Conservation (phyloP, 148 eudicot genomes). For the Rhododendron griersonianum region DNA sequence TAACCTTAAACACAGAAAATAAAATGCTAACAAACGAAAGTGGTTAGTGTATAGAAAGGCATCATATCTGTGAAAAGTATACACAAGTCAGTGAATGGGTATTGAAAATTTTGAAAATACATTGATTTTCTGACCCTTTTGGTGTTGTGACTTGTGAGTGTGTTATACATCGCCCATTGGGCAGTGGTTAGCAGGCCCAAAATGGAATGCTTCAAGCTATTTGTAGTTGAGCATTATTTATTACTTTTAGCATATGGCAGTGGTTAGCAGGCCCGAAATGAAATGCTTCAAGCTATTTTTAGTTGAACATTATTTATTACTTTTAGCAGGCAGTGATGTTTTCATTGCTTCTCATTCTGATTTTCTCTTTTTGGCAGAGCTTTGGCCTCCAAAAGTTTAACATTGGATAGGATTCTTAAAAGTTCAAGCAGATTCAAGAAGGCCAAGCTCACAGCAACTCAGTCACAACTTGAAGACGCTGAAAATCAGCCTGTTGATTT, state of each 20-base stretch:
- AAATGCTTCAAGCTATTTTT: background rate
- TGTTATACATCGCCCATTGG: background rate
- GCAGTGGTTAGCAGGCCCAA: background rate
- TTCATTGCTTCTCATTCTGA: background rate
- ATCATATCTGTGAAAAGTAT: background rate
- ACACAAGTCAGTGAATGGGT: background rate
- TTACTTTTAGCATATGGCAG: background rate
- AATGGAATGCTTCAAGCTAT: background rate
- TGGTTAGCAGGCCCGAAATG: background rate
- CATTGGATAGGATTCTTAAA: constrained; percentile 45
- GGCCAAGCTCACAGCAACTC: constrained; percentile 61
- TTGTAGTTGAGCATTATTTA: background rate
- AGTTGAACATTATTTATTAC: background rate
- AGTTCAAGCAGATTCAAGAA: constrained; percentile 69
- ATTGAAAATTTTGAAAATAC: background rate
- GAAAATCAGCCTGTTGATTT: constrained; percentile 54
- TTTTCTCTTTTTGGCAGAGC: constrained; percentile 27
- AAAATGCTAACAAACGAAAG: background rate
- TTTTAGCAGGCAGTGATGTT: background rate
- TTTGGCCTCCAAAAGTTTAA: constrained; percentile 18
- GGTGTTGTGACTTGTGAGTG: background rate
- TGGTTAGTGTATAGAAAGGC: background rate
- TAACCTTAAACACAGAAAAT: background rate
- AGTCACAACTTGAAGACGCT: constrained; percentile 39
- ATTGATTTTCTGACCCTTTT: background rate